Percentiles rank a stretch among this genome's conserved stretches.
Evolutionary conservation across 345 rosid genomes (phyloP).

Genomic region (Lumnitzera racemosa): DNA sequence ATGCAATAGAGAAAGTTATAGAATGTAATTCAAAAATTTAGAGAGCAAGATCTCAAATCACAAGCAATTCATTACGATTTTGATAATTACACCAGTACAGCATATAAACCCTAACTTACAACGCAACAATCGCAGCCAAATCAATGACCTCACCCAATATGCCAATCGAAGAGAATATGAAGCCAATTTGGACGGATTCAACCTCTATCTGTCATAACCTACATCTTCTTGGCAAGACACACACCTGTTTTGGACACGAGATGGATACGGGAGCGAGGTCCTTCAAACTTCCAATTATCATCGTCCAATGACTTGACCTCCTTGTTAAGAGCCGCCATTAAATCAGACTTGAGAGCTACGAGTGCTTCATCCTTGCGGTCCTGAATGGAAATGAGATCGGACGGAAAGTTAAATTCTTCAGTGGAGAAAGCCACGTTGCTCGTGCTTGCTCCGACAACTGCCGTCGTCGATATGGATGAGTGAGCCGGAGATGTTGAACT

Average conservation of each 20-base stretch:
- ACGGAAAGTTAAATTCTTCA: slow-evolving; percentile 62
- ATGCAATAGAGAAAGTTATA: too few relatives aligned
- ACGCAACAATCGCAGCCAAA: too few relatives aligned
- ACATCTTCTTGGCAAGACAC: too few relatives aligned
- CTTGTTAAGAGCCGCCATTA: slow-evolving; percentile 63
- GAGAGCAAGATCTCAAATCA: too few relatives aligned
- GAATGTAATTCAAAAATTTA: too few relatives aligned
- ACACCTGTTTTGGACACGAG: slow-evolving; percentile 67
- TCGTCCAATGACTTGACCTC: slow-evolving; percentile 84
- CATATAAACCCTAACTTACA: too few relatives aligned
- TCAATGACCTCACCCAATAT: too few relatives aligned
- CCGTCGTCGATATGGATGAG: slow-evolving; percentile 68
- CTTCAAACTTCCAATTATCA: slow-evolving; percentile 90
- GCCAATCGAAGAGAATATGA: too few relatives aligned
- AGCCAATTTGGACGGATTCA: too few relatives aligned
- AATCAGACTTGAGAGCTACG: slow-evolving; percentile 74
- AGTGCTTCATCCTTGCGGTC: slow-evolving; percentile 59
- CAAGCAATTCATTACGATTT: too few relatives aligned
- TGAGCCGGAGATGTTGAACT: slow-evolving; percentile 51
- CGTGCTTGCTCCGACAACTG: slow-evolving; percentile 50
- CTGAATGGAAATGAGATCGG: slow-evolving; percentile 55
- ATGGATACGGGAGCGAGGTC: slow-evolving; percentile 81
- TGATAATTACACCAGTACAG: too few relatives aligned
- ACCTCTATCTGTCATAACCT: too few relatives aligned
- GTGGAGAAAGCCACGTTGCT: slow-evolving; percentile 28